These are phyloP conservation scores for Hydrangea macrophylla DNA, from an alignment of 148 eudicot genomes.

Conservation along the genomic window DNA sequence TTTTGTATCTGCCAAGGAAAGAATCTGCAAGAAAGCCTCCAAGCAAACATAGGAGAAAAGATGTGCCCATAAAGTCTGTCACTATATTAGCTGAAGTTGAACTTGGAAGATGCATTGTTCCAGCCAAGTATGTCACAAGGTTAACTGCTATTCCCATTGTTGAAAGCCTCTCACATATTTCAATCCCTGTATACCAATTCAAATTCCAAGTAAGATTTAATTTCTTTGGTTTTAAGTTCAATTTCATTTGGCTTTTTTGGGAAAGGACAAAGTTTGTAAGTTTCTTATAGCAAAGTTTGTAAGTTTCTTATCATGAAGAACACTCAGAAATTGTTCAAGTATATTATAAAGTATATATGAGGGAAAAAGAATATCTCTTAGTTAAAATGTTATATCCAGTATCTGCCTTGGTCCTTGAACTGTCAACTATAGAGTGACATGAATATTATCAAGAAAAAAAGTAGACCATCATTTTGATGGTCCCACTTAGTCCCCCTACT, in stretches of 20 bases:
- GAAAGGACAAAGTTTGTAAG: no score
- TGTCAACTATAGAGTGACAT: background rate
- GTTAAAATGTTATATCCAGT: background rate
- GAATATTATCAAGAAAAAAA: constrained; percentile 2
- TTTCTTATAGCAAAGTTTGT: no score
- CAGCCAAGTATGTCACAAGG: constrained; percentile 74
- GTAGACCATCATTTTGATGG: background rate
- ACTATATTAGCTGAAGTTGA: constrained; percentile 78
- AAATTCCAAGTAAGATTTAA: no score
- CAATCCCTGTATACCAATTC: no score
- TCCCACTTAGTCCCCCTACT: constrained; percentile 4
- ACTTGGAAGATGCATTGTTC: constrained; percentile 82
- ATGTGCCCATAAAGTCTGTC: constrained; percentile 85
- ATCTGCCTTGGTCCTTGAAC: background rate
- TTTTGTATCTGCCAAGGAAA: constrained; percentile 77
- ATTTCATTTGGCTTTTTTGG: no score
- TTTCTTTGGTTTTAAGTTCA: no score
- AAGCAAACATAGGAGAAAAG: constrained; percentile 74
- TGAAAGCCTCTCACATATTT: constrained; percentile 83
- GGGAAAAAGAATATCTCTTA: background rate
- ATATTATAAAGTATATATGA: no score
- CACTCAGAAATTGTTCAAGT: no score
- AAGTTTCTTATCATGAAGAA: no score
- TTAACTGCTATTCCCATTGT: constrained; percentile 99
- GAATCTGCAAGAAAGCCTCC: constrained; percentile 91